phyloP scores from a whole-genome alignment of 495 filamentous ascomycete genomes.

The Xylaria grammica region DNA sequence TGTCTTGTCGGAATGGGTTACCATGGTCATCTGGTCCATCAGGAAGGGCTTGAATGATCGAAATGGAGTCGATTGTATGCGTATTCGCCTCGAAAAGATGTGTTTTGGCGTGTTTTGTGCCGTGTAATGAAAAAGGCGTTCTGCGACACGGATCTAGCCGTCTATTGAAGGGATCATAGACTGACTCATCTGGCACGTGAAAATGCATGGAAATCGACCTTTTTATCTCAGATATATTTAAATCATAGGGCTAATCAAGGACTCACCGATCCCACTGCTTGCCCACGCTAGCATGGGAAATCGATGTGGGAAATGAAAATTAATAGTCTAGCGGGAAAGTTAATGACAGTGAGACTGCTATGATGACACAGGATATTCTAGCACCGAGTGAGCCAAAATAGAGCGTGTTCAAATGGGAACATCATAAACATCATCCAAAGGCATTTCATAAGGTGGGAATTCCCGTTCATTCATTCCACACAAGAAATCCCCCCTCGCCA shows the following conservation, averaged over 20 bases:
- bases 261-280: not conserved
- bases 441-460: not conserved
- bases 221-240: not conserved
- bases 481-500: not conserved
- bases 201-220: not conserved
- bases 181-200: constrained; percentile 9
- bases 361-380: constrained; percentile 39
- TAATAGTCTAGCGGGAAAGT: not conserved
- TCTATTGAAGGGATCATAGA: constrained; percentile 22
- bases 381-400: not conserved
- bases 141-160: constrained; percentile 9
- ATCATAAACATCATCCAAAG: not conserved
- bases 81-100: no score
- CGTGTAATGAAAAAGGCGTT: not conserved
- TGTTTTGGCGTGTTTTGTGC: no score
- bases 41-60: no score
- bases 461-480: not conserved
- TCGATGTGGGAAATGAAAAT: not conserved
- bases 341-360: not conserved
- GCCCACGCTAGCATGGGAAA: not conserved
- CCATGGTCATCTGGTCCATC: no score
- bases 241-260: not conserved
- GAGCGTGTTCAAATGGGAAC: not conserved
- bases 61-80: no score
- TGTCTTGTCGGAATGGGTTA: not conserved